These are phyloP conservation scores for Elsinoe australis DNA, from an alignment of 2,329 filamentous ascomycete genomes.

Conservation along the genomic window DNA sequence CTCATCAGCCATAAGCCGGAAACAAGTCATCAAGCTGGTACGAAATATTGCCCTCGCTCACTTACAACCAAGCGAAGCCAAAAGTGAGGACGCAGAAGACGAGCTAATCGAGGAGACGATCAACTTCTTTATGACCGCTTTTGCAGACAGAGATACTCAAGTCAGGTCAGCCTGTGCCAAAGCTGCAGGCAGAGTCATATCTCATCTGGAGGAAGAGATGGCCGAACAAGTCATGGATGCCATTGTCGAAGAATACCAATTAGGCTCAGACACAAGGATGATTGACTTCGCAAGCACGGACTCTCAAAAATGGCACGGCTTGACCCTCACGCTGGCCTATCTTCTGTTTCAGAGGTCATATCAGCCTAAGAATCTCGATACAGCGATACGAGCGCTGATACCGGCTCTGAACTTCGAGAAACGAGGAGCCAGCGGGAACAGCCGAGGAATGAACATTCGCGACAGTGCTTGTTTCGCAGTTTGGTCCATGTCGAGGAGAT, in stretches of 20 bases:
- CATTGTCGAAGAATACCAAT: constrained; percentile 55
- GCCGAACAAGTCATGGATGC: constrained; percentile 80
- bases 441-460: constrained; percentile 79
- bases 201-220: constrained; percentile 73
- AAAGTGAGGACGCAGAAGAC: constrained; percentile 19
- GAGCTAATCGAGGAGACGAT: constrained; percentile 65
- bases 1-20: constrained; percentile 71
- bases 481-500: constrained; percentile 84
- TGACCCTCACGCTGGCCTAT: constrained; percentile 81
- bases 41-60: constrained; percentile 57
- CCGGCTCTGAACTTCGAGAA: constrained; percentile 84
- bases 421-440: constrained; percentile 72
- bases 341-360: constrained; percentile 78
- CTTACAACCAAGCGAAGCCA: neutral
- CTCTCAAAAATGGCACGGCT: constrained; percentile 80
- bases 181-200: constrained; percentile 75
- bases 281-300: constrained; percentile 67
- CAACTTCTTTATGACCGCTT: constrained; percentile 66
- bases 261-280: constrained; percentile 42
- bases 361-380: constrained; percentile 59
- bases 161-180: constrained; percentile 89
- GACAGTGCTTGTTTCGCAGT: constrained; percentile 95
- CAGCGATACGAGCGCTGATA: constrained; percentile 69
- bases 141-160: constrained; percentile 83
- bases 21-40: constrained; percentile 76